Conservation (phyloP, 257 asterid species). For the Plectranthus barbatus region DNA sequence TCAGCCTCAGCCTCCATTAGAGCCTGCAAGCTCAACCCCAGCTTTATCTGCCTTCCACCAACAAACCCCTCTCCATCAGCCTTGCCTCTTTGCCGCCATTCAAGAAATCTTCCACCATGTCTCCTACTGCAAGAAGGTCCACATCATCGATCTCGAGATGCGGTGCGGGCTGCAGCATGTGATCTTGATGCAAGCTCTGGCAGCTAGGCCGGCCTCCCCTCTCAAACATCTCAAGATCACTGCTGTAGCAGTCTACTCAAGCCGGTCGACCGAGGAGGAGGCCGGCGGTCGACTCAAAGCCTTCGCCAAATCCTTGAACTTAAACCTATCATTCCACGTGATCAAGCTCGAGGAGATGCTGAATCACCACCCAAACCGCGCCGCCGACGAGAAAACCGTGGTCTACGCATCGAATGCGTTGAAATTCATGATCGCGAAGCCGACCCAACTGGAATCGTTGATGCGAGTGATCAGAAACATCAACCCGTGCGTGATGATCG, state of each 20-base stretch:
- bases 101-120: constrained; percentile 38
- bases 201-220: background rate
- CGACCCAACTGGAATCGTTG: constrained; percentile 20
- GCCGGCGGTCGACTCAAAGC: constrained; percentile 5
- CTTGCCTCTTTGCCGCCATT: constrained; percentile 25
- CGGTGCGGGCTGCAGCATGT: constrained; percentile 18
- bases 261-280: constrained; percentile 28
- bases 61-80: constrained; percentile 25
- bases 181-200: constrained; percentile 24
- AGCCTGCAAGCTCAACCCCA: background rate
- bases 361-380: background rate
- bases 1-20: background rate
- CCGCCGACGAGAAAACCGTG: background rate
- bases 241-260: constrained; percentile 27
- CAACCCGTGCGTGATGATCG: constrained; percentile 26
- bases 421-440: constrained; percentile 3
- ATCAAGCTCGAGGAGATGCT: background rate
- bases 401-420: background rate
- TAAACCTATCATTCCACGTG: constrained; percentile 3
- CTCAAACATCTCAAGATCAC: constrained; percentile 38
- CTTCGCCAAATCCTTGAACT: constrained; percentile 8
- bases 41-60: background rate
- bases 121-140: constrained; percentile 25
- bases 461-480: constrained; percentile 22
- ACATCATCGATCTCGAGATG: constrained; percentile 26